Percentiles rank a stretch among this genome's conserved stretches.
Conservation (phyloP, 208 protist species). For the Leishmania major region DNA sequence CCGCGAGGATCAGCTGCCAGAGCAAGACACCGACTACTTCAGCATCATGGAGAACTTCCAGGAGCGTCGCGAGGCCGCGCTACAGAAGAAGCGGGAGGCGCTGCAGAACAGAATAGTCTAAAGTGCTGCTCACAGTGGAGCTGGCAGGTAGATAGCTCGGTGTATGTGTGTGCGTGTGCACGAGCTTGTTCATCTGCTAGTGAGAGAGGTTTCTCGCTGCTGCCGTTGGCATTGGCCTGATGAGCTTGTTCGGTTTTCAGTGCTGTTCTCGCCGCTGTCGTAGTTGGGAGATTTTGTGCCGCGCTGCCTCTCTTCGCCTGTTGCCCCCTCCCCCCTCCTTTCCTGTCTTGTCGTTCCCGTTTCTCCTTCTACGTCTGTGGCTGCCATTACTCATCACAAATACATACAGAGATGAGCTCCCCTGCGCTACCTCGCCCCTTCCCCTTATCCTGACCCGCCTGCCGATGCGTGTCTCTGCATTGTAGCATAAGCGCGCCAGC, state of each 20-base stretch:
- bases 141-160: neutral
- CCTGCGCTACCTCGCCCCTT: neutral
- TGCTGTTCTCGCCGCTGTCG: neutral
- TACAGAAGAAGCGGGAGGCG: constrained; percentile 68
- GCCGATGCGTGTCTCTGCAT: neutral
- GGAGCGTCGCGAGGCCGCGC: constrained; percentile 63
- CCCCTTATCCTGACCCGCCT: neutral
- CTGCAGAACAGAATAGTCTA: constrained; percentile 34
- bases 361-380: neutral
- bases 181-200: neutral
- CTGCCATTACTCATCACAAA: neutral
- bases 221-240: neutral
- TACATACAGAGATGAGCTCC: neutral
- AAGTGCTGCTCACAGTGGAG: constrained; percentile 6
- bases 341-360: neutral
- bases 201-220: neutral
- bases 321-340: neutral
- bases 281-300: neutral
- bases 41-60: constrained; percentile 83
- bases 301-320: neutral
- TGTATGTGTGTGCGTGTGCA: neutral
- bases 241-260: neutral
- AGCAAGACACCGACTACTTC: constrained; percentile 80
- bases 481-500: neutral
- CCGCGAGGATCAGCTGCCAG: constrained; percentile 61